Percentiles rank a stretch among this genome's conserved stretches.
These are phyloP conservation scores for Hypoxylon trugodes DNA, from an alignment of 495 filamentous ascomycete species.

Conservation along the genomic window DNA sequence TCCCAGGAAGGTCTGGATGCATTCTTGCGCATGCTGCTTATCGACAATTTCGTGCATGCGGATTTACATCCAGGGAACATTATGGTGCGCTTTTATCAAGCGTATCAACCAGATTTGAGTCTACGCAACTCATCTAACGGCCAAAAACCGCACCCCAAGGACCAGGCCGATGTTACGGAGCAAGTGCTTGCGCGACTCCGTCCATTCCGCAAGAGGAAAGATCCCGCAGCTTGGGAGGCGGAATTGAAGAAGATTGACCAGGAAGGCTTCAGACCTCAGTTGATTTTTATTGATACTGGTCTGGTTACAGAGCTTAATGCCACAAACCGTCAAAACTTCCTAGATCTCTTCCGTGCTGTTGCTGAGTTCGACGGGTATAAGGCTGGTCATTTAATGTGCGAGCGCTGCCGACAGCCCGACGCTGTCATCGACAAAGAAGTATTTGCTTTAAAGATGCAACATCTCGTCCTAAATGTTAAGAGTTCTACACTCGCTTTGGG, in stretches of 20 bases:
- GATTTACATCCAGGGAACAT: conserved; percentile 99
- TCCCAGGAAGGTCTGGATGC: conserved; percentile 95
- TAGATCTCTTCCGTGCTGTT: conserved; percentile 94
- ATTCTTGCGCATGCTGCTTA: conserved; percentile 96
- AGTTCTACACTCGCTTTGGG: conserved; percentile 89
- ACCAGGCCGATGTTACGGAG: conserved; percentile 83
- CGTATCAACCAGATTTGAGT: conserved; percentile 71
- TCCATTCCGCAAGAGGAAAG: conserved; percentile 69
- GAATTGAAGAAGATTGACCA: conserved; percentile 81
- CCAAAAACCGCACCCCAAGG: conserved; percentile 49
- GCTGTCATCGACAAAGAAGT: conserved; percentile 87
- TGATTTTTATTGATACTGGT: conserved; percentile 98
- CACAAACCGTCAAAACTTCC: conserved; percentile 86
- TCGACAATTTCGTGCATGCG: conserved; percentile 99
- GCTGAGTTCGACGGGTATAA: conserved; percentile 98
- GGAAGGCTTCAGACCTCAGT: conserved; percentile 91
- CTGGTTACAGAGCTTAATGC: conserved; percentile 94
- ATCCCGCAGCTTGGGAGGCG: conserved; percentile 68
- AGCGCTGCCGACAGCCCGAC: conserved; percentile 89
- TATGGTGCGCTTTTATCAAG: conserved; percentile 98
- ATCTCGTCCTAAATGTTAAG: conserved; percentile 90
- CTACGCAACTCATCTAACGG: conserved; percentile 53
- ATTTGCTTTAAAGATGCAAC: conserved; percentile 96
- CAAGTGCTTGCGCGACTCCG: conserved; percentile 80
- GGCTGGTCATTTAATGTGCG: conserved; percentile 94